These are phyloP conservation scores for Scedosporium apiospermum DNA, from an alignment of 2,329 filamentous ascomycete genomes.

Conservation along the genomic window DNA sequence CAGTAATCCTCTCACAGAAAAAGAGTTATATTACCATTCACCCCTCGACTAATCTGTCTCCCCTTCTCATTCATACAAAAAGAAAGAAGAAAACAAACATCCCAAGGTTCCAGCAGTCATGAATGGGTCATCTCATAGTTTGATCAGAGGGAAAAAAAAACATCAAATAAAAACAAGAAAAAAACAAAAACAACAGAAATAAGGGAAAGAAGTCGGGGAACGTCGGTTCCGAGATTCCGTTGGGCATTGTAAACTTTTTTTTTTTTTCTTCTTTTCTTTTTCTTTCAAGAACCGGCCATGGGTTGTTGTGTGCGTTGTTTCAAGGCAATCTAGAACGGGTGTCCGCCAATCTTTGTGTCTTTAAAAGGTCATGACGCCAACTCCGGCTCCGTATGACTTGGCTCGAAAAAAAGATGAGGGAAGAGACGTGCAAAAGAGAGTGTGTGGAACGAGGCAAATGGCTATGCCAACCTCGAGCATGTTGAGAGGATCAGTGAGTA, in stretches of 20 bases:
- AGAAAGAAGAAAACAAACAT: conserved; percentile 4
- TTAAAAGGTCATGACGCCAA: background rate
- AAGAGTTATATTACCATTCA: conserved; percentile 1
- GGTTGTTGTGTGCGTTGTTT: background rate
- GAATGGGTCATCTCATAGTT: conserved; percentile 1
- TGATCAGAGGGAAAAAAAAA: background rate
- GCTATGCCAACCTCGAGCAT: background rate
- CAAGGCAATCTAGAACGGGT: background rate
- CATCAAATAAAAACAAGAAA: background rate
- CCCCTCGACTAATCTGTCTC: conserved; percentile 1
- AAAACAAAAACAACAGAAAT: background rate
- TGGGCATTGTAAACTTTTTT: background rate
- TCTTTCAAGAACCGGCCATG: background rate
- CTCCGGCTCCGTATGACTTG: background rate
- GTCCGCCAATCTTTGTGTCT: background rate
- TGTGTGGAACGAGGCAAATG: background rate
- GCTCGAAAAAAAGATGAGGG: background rate
- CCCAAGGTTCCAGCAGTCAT: background rate
- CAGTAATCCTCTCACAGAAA: background rate
- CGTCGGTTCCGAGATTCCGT: background rate
- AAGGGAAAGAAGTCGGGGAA: background rate
- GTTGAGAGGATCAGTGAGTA: background rate
- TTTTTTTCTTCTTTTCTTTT: background rate
- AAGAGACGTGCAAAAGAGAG: background rate
- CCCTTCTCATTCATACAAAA: conserved; percentile 1